A percentile compares a stretch with the other conserved stretches of the same genome.
Conservation (phyloP, 2,329 filamentous ascomycete genomes). For the Claviceps sp. region DNA sequence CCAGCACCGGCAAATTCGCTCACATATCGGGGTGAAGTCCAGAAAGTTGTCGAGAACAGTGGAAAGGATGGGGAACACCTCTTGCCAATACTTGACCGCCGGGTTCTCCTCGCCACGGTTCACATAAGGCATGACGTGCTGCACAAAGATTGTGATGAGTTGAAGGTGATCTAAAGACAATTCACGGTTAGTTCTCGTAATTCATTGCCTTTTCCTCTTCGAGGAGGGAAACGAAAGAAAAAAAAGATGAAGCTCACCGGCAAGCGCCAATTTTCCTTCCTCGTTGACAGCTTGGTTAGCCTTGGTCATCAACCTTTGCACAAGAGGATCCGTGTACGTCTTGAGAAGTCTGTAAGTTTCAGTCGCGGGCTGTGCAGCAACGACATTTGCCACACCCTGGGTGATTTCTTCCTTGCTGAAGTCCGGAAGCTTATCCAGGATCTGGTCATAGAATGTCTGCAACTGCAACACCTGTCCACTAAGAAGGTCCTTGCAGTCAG, state of each 20-base stretch:
- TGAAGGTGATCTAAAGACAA: constrained; percentile 61
- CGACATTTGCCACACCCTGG: constrained; percentile 84
- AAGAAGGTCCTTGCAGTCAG: constrained; percentile 79
- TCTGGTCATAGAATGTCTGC: constrained; percentile 82
- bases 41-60: constrained; percentile 83
- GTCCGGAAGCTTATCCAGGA: constrained; percentile 73
- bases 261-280: constrained; percentile 70
- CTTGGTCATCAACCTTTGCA: constrained; percentile 72
- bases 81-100: constrained; percentile 89
- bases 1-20: constrained; percentile 91
- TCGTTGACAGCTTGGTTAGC: constrained; percentile 78
- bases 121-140: constrained; percentile 62
- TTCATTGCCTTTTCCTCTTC: not conserved
- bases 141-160: constrained; percentile 80
- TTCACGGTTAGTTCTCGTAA: not conserved
- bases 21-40: constrained; percentile 74
- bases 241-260: constrained; percentile 40
- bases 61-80: constrained; percentile 78
- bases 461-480: constrained; percentile 73
- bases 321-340: constrained; percentile 82
- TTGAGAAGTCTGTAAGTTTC: constrained; percentile 80
- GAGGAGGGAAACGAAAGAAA: not conserved
- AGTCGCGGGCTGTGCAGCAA: constrained; percentile 69
- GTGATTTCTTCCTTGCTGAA: constrained; percentile 91
- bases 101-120: constrained; percentile 65